Evolutionary conservation across 768 basidiomycete species (phyloP).

Genomic region (Podaxis pistillaris): DNA sequence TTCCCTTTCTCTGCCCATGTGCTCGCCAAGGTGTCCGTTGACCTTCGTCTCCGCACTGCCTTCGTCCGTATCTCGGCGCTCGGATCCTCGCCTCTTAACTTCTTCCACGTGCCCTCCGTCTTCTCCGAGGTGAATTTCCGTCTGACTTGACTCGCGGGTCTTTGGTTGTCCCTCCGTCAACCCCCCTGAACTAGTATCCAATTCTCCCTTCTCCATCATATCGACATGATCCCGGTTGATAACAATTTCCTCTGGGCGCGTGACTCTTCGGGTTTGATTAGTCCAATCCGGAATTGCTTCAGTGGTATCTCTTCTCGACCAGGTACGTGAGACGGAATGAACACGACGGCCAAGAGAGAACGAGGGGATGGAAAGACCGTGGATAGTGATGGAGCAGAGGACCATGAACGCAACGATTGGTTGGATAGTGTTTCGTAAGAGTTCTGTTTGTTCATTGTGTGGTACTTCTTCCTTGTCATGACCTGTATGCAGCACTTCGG

Average conservation of each 20-base stretch:
- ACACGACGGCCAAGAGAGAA: slow-evolving; percentile 92
- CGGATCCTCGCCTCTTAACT: background rate
- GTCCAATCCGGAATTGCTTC: slow-evolving; percentile 74
- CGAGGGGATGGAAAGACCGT: slow-evolving; percentile 90
- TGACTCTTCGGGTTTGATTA: slow-evolving; percentile 68
- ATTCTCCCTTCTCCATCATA: slow-evolving; percentile 27
- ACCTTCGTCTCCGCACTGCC: slow-evolving; percentile 16
- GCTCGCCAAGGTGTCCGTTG: background rate
- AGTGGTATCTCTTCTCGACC: slow-evolving; percentile 69
- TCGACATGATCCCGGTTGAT: slow-evolving; percentile 73
- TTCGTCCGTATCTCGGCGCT: slow-evolving; percentile 9
- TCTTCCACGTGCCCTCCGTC: background rate
- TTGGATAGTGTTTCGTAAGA: slow-evolving; percentile 75
- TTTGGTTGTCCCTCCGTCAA: background rate
- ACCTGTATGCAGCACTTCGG: slow-evolving; percentile 48
- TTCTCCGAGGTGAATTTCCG: background rate
- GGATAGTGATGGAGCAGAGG: slow-evolving; percentile 81
- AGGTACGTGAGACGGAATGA: slow-evolving; percentile 87
- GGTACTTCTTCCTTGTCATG: slow-evolving; percentile 39
- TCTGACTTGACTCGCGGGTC: background rate
- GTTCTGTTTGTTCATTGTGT: slow-evolving; percentile 46
- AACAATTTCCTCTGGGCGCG: slow-evolving; percentile 72
- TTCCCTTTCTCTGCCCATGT: slow-evolving; percentile 9
- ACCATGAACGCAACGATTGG: slow-evolving; percentile 97
- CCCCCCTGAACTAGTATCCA: background rate